These are phyloP conservation scores for Pseudodiploospora longispora DNA, from an alignment of 2,329 filamentous ascomycete species.

Conservation along the genomic window DNA sequence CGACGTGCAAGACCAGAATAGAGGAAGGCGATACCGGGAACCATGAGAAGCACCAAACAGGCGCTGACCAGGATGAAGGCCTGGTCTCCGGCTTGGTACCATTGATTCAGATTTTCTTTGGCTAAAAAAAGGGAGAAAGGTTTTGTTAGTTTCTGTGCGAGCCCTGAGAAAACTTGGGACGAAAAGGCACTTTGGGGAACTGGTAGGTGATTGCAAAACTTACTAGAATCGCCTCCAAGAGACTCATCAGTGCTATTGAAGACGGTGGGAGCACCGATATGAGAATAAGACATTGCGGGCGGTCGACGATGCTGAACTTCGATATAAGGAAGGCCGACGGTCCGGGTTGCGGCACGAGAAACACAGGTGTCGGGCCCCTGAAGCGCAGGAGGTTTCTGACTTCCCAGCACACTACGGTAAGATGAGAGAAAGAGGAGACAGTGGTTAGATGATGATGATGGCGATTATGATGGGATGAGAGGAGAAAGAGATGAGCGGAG, in stretches of 20 bases:
- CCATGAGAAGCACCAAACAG: slow-evolving; percentile 93
- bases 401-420: no score
- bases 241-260: slow-evolving; percentile 58
- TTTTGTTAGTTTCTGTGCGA: slow-evolving; percentile 3
- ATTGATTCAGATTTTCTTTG: slow-evolving; percentile 86
- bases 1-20: slow-evolving; percentile 96
- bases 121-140: slow-evolving; percentile 37
- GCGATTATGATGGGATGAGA: slow-evolving; percentile 1
- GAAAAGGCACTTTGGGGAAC: neutral
- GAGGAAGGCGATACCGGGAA: slow-evolving; percentile 92
- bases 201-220: slow-evolving; percentile 22
- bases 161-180: neutral
- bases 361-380: no score
- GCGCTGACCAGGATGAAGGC: slow-evolving; percentile 86
- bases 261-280: slow-evolving; percentile 46
- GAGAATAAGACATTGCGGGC: slow-evolving; percentile 49
- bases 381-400: no score
- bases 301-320: slow-evolving; percentile 1
- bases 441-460: neutral
- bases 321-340: no score
- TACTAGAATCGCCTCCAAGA: slow-evolving; percentile 72
- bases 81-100: slow-evolving; percentile 86
- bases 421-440: neutral
- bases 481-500: slow-evolving; percentile 2
- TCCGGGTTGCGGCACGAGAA: no score